A percentile compares a stretch with the other conserved stretches of the same genome.
These are phyloP conservation scores for Monosporozyma solicola DNA, from an alignment of 805 yeast genomes.

Conservation along the genomic window DNA sequence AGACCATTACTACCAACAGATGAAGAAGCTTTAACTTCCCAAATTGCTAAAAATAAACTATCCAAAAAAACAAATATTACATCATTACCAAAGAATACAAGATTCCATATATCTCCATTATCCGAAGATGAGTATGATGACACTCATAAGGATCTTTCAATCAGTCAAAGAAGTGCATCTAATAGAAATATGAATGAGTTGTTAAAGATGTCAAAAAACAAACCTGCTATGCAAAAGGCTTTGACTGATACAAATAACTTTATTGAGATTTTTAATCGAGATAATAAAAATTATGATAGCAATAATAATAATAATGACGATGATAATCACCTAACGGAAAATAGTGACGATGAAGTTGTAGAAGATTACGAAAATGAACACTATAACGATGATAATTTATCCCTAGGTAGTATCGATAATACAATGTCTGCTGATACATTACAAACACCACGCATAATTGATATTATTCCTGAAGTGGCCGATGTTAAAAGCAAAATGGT, in stretches of 20 bases:
- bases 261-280: conserved; percentile 15
- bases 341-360: not conserved
- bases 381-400: conserved; percentile 5
- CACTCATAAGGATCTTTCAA: not conserved
- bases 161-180: conserved; percentile 14
- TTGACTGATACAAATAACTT: conserved; percentile 27
- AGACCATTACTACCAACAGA: conserved; percentile 27
- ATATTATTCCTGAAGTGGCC: not conserved
- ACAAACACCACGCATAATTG: not conserved
- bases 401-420: conserved; percentile 8
- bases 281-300: not conserved
- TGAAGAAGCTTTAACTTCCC: conserved; percentile 11
- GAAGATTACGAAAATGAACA: conserved; percentile 3
- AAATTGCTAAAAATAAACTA: not conserved
- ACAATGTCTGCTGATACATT: not conserved
- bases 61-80: not conserved
- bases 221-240: conserved; percentile 18
- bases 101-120: not conserved
- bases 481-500: not conserved
- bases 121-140: not conserved
- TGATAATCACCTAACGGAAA: not conserved
- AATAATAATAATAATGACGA: not conserved
- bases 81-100: not conserved
- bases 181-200: conserved; percentile 17
- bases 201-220: conserved; percentile 3